Base-by-base conservation (phyloP, 495 filamentous ascomycete species). In the Zalerion maritima region DNA sequence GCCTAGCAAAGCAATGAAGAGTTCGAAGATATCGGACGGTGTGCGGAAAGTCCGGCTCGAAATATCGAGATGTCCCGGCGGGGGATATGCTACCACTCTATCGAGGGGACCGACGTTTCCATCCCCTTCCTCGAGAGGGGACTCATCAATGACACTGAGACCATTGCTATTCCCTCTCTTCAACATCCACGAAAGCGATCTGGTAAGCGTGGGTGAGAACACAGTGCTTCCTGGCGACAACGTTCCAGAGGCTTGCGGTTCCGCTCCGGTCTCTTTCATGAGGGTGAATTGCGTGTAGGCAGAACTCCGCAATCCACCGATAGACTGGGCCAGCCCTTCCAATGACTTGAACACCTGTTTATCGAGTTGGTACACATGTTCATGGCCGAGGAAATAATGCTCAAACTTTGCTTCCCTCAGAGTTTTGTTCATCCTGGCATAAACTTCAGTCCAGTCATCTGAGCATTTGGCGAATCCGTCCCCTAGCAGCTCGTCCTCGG, bases 271-370 rank as follows among this genome's bases (percentile, higher is more conserved):
- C 39, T 85, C 76, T 35, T 68, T 69, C 14, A 94, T 58, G 15
- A 96, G 64, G 18, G 73, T 68, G 42, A 96, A 93, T 44, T 97
- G 89, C 5, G 86, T 80, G 11, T 73, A 67, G 13, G 89, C 84
- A 20, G 89, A 84, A 56, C 83, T 92, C 27, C 84, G 71, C 46
- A 97, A 56, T 2, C 87, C 89, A 43, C 89, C 87, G 36, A 96
- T 73, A 40, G 84, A 81, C 46, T 97, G 89, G 7, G 80, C 73
- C 21, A 97, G 69, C 24, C 74, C 75, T 36, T 93, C 82, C 55
- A 94, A 71, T 39, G 78, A 89, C 29, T 81, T 75, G 13, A 92
- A 75, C 9, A 96, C 64, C 4, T 68, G 76, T 32, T 73, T 73
- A 43, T 94, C 80, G 5, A 89, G 55, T 20, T 72, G 61, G 47